These are phyloP conservation scores for Aspergillus chevalieri DNA, from an alignment of 2,329 filamentous ascomycete genomes.

Conservation along the genomic window DNA sequence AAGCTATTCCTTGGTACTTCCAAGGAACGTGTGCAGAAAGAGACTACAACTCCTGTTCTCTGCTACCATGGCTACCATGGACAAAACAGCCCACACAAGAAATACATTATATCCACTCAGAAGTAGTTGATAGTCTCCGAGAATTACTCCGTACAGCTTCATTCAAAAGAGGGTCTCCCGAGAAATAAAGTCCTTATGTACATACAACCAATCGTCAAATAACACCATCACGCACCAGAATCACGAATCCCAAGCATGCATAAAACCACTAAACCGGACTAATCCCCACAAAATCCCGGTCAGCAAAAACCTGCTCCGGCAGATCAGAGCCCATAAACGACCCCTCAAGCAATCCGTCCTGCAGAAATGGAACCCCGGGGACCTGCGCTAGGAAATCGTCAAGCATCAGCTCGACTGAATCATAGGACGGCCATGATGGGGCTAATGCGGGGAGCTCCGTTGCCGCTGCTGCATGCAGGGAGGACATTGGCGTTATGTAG, in stretches of 20 bases:
- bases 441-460: neutral
- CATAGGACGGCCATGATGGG: constrained; percentile 1
- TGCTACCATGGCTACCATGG: too few relatives aligned
- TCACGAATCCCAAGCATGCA: neutral
- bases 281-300: neutral
- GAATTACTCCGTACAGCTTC: too few relatives aligned
- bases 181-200: too few relatives aligned
- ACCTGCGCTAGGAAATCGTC: constrained; percentile 7
- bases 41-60: too few relatives aligned
- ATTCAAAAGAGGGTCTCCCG: too few relatives aligned
- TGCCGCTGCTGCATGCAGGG: neutral
- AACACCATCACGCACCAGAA: too few relatives aligned
- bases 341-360: neutral
- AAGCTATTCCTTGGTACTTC: too few relatives aligned
- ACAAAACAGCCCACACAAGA: too few relatives aligned
- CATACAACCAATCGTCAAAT: too few relatives aligned
- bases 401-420: constrained; percentile 5
- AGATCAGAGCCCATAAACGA: constrained; percentile 1
- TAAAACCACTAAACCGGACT: neutral
- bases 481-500: neutral
- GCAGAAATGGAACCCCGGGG: neutral
- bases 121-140: too few relatives aligned
- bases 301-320: neutral
- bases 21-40: too few relatives aligned
- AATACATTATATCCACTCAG: too few relatives aligned